Evolutionary conservation across 2,329 filamentous ascomycete genomes (phyloP).

Genomic region (Capronia coronata): DNA sequence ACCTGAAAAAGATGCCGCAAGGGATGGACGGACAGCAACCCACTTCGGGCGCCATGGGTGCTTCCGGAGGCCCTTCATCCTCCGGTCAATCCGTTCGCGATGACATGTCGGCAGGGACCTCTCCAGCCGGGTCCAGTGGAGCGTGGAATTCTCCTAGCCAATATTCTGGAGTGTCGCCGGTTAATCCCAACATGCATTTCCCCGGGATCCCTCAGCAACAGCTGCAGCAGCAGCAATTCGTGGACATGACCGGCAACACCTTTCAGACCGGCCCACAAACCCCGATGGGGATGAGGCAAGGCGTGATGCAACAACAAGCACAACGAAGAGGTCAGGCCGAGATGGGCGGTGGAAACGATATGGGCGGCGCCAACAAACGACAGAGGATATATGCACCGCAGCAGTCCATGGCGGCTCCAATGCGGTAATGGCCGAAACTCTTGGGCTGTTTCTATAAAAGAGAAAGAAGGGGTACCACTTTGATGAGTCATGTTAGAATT

Average conservation of each 20-base stretch:
- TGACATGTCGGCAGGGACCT: conserved; percentile 57
- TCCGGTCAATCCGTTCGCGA: conserved; percentile 54
- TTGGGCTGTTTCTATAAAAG: not conserved
- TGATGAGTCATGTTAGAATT: not conserved
- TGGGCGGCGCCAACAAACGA: conserved; percentile 22
- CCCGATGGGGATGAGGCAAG: conserved; percentile 16
- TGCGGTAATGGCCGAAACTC: conserved; percentile 15
- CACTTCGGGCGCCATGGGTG: conserved; percentile 30
- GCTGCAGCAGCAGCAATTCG: conserved; percentile 18
- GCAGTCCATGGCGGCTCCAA: conserved; percentile 21
- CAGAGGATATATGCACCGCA: conserved; percentile 21
- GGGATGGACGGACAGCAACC: conserved; percentile 49
- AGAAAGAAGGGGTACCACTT: not conserved
- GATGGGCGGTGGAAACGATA: conserved; percentile 19
- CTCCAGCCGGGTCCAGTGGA: conserved; percentile 51
- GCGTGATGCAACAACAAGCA: conserved; percentile 12
- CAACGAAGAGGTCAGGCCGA: conserved; percentile 22
- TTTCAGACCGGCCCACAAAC: conserved; percentile 19
- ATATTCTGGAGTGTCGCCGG: conserved; percentile 52
- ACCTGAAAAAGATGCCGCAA: conserved; percentile 64
- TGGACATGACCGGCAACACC: conserved; percentile 19
- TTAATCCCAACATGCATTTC: conserved; percentile 40
- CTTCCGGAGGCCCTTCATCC: conserved; percentile 47
- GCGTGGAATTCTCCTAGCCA: conserved; percentile 60
- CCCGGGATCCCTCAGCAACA: conserved; percentile 14